phyloP scores from a whole-genome alignment of 2,329 filamentous ascomycete genomes.

The Fusarium neocosmosporiellum region DNA sequence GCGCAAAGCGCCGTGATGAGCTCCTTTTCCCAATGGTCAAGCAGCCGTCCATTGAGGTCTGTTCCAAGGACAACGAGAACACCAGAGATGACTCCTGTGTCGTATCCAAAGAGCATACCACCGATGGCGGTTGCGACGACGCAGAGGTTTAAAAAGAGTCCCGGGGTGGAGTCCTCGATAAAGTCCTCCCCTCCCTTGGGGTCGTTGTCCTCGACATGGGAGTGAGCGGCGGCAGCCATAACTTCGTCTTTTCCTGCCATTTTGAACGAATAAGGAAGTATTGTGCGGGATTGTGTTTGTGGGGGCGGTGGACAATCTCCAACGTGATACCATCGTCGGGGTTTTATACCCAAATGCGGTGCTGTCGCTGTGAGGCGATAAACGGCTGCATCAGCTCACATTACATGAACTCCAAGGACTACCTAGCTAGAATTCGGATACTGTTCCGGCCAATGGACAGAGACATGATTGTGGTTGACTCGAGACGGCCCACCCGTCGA shows the following conservation, averaged over 20 bases:
- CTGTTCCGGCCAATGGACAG: background rate
- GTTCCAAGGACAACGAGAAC: constrained; percentile 56
- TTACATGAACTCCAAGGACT: background rate
- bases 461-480: background rate
- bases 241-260: constrained; percentile 24
- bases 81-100: constrained; percentile 61
- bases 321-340: background rate
- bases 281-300: background rate
- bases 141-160: constrained; percentile 29
- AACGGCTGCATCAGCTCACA: background rate
- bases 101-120: constrained; percentile 52
- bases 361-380: background rate
- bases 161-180: constrained; percentile 28
- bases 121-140: constrained; percentile 32
- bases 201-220: constrained; percentile 23
- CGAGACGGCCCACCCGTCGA: background rate
- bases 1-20: constrained; percentile 36
- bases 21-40: constrained; percentile 28
- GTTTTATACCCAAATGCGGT: constrained; percentile 6
- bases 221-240: background rate
- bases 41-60: constrained; percentile 21
- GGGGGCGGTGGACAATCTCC: background rate
- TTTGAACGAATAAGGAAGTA: constrained; percentile 2
- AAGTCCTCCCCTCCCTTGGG: constrained; percentile 18
- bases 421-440: background rate